Evolutionary conservation across 2,329 filamentous ascomycete genomes (phyloP).

Genomic region (Cladobotryum protrusum): DNA sequence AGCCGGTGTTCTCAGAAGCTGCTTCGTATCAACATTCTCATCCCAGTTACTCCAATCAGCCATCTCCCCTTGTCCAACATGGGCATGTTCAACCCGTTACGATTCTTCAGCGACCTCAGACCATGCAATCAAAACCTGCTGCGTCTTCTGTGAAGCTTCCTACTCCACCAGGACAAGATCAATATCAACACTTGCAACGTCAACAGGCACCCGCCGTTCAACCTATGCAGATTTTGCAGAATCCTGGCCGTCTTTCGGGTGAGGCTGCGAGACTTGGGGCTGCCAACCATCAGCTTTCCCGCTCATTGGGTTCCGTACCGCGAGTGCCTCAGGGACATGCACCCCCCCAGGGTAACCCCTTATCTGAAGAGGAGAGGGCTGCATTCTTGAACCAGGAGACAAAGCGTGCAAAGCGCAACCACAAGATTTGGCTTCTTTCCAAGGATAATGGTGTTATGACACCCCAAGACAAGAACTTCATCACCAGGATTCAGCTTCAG

Average conservation of each 20-base stretch:
- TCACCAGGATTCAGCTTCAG: constrained; percentile 94
- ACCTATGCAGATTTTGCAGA: constrained; percentile 73
- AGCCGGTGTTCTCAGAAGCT: constrained; percentile 30
- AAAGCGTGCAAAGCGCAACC: constrained; percentile 91
- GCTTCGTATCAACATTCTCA: constrained; percentile 21
- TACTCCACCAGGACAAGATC: constrained; percentile 17
- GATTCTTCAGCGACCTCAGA: constrained; percentile 50
- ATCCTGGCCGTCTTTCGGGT: constrained; percentile 59
- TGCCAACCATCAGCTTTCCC: constrained; percentile 35
- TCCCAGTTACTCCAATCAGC: constrained; percentile 20
- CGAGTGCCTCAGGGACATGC: constrained; percentile 28
- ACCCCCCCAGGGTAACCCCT: constrained; percentile 32
- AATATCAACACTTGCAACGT: constrained; percentile 26
- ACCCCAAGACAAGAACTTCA: constrained; percentile 98
- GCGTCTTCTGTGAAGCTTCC: constrained; percentile 28
- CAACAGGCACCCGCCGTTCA: constrained; percentile 39
- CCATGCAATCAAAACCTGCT: constrained; percentile 34
- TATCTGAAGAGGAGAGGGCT: constrained; percentile 78
- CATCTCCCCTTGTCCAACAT: constrained; percentile 16
- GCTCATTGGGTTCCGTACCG: constrained; percentile 46
- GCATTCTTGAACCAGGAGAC: constrained; percentile 86
- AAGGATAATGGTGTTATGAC: constrained; percentile 98
- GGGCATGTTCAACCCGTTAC: constrained; percentile 45
- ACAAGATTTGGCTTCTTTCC: constrained; percentile 91
- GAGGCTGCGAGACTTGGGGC: constrained; percentile 35